Conservation (phyloP, 2,329 filamentous ascomycete species). For the Sporothrix humicola region DNA sequence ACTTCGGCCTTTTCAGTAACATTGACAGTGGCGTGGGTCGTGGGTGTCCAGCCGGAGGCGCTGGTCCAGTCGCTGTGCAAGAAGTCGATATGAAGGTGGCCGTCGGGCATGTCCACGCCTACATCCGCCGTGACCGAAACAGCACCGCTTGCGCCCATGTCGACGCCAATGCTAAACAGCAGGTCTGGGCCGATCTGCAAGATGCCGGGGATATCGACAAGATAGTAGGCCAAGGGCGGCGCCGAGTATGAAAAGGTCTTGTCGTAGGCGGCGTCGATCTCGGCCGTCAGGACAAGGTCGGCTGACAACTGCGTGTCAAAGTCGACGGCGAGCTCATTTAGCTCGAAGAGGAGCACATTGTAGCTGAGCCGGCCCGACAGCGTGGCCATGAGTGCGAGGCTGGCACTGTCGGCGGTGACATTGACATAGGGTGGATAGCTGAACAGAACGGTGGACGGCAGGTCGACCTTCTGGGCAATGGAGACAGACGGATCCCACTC, state of each 20-base stretch:
- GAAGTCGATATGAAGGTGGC: slow-evolving; percentile 42
- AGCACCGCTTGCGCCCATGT: slow-evolving; percentile 14
- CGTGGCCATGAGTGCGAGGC: slow-evolving; percentile 47
- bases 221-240: slow-evolving; percentile 46
- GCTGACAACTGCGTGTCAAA: slow-evolving; percentile 49
- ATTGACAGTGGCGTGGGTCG: slow-evolving; percentile 36
- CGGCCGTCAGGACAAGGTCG: slow-evolving; percentile 46
- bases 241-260: slow-evolving; percentile 47
- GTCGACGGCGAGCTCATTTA: slow-evolving; percentile 51
- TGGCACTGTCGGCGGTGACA: slow-evolving; percentile 46
- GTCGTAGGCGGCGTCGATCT: slow-evolving; percentile 45
- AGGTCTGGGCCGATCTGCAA: slow-evolving; percentile 41
- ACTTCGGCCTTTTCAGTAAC: slow-evolving; percentile 38
- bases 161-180: slow-evolving; percentile 30
- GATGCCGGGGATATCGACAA: slow-evolving; percentile 50
- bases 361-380: slow-evolving; percentile 53
- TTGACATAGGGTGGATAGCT: slow-evolving; percentile 43
- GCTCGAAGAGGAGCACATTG: slow-evolving; percentile 45
- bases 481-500: slow-evolving; percentile 49
- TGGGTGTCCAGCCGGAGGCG: slow-evolving; percentile 38
- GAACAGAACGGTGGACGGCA: slow-evolving; percentile 36
- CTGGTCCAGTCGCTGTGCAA: slow-evolving; percentile 39
- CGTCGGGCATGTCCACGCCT: slow-evolving; percentile 28
- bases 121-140: slow-evolving; percentile 16
- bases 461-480: slow-evolving; percentile 42